These are phyloP conservation scores for Boletus hoseneyae DNA, from an alignment of 1,284 basidiomycete species.

Conservation along the genomic window DNA sequence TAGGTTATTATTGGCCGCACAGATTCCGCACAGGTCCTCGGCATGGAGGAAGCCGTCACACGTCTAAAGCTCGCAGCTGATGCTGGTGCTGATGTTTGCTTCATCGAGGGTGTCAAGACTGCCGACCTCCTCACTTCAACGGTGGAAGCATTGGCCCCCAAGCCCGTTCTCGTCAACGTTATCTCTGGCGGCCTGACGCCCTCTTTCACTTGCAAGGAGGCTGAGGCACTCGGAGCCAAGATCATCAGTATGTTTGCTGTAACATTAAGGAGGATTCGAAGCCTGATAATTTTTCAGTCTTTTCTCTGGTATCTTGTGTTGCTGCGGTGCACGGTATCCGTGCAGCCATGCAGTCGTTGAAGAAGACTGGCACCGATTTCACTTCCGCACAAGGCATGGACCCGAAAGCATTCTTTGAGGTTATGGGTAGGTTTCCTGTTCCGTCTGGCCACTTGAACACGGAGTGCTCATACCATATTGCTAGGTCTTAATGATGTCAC, in stretches of 20 bases:
- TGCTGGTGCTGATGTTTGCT: conserved; percentile 79
- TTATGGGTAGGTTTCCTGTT: conserved; percentile 53
- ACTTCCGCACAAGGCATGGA: conserved; percentile 69
- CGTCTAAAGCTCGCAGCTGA: conserved; percentile 70
- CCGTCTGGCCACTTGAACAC: not conserved
- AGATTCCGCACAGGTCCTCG: conserved; percentile 75
- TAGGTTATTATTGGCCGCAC: conserved; percentile 80
- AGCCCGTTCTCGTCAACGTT: conserved; percentile 74
- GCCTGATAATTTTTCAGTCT: conserved; percentile 40
- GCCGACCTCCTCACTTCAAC: conserved; percentile 63
- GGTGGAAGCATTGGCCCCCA: conserved; percentile 63
- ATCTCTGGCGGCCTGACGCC: conserved; percentile 76
- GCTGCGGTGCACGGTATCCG: conserved; percentile 70
- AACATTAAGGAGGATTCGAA: not conserved
- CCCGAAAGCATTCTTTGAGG: conserved; percentile 71
- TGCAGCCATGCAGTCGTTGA: conserved; percentile 67
- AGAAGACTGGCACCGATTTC: conserved; percentile 74
- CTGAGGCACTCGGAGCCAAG: conserved; percentile 67
- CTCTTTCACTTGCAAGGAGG: conserved; percentile 65
- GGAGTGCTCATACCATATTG: not conserved
- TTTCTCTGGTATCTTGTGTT: conserved; percentile 68
- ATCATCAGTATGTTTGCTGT: conserved; percentile 57
- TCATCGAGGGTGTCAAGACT: conserved; percentile 78
- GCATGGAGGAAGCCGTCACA: conserved; percentile 75
- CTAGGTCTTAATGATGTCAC: conserved; percentile 56